phyloP scores from a whole-genome alignment of 805 yeast genomes.

The Yamadazyma philogaea region DNA sequence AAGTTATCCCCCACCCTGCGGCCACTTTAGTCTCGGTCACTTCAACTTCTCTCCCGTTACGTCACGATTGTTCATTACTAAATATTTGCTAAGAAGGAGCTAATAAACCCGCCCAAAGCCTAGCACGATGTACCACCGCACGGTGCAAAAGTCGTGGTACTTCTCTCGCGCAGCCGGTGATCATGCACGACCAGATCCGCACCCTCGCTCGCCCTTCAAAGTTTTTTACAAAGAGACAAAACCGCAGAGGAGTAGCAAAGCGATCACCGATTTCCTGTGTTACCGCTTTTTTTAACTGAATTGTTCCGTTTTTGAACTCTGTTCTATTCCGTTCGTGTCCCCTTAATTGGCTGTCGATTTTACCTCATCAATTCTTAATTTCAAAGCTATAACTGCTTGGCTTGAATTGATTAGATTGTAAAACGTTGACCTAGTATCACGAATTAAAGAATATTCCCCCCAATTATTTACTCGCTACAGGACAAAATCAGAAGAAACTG shows the following conservation, averaged over 20 bases:
- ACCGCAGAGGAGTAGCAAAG: slow-evolving; percentile 5
- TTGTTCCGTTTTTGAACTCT: background rate
- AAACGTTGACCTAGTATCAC: background rate
- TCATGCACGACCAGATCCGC: slow-evolving; percentile 3
- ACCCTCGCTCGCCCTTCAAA: slow-evolving; percentile 8
- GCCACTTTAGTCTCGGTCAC: no score
- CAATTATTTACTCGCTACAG: background rate
- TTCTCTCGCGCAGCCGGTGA: background rate
- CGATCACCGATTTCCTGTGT: background rate
- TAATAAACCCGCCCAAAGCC: background rate
- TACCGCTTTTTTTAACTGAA: background rate
- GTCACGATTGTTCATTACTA: no score
- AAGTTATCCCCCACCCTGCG: no score
- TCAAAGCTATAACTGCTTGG: background rate
- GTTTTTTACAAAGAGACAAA: slow-evolving; percentile 9
- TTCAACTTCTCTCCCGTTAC: no score
- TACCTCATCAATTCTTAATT: background rate
- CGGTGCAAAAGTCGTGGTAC: background rate
- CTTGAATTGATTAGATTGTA: background rate
- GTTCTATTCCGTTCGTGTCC: background rate
- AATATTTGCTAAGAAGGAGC: no score
- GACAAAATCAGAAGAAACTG: background rate
- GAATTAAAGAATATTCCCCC: background rate
- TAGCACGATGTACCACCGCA: background rate
- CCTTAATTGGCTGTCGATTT: background rate